Percentiles rank a stretch among this genome's conserved stretches.
Conservation (phyloP, 805 yeast genomes). For the Starmerella floricola region DNA sequence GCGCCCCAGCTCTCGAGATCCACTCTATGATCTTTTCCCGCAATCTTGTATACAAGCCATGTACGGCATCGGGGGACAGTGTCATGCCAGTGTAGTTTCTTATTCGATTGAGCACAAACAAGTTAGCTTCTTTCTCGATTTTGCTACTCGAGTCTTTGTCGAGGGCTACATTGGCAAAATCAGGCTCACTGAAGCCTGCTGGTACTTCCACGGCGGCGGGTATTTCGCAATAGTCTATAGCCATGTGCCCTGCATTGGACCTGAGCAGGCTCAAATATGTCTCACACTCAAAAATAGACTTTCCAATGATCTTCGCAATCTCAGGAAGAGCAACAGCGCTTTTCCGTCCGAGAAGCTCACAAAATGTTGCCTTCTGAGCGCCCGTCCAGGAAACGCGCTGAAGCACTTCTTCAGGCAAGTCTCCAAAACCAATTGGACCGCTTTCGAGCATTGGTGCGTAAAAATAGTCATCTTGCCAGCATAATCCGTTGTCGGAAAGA, state of each 20-base stretch:
- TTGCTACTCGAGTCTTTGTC: neutral
- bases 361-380: slow-evolving; percentile 14
- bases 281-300: slow-evolving; percentile 16
- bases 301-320: slow-evolving; percentile 15
- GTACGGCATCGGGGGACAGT: neutral
- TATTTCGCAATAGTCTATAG: slow-evolving; percentile 9
- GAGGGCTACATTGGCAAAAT: neutral
- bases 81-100: neutral
- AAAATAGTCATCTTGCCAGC: slow-evolving; percentile 6
- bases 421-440: neutral
- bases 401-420: slow-evolving; percentile 1
- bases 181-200: slow-evolving; percentile 1
- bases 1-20: neutral
- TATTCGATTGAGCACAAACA: neutral
- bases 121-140: neutral
- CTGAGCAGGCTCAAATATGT: slow-evolving; percentile 7
- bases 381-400: slow-evolving; percentile 12
- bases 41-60: neutral
- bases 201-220: slow-evolving; percentile 19
- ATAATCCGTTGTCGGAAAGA: slow-evolving; percentile 5
- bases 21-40: neutral
- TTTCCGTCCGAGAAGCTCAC: slow-evolving; percentile 18
- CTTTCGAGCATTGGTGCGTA: neutral
- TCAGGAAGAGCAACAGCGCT: slow-evolving; percentile 5
- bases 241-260: neutral